Base-by-base conservation (phyloP, 495 filamentous ascomycete species). In the Aspergillus avenaceus region DNA sequence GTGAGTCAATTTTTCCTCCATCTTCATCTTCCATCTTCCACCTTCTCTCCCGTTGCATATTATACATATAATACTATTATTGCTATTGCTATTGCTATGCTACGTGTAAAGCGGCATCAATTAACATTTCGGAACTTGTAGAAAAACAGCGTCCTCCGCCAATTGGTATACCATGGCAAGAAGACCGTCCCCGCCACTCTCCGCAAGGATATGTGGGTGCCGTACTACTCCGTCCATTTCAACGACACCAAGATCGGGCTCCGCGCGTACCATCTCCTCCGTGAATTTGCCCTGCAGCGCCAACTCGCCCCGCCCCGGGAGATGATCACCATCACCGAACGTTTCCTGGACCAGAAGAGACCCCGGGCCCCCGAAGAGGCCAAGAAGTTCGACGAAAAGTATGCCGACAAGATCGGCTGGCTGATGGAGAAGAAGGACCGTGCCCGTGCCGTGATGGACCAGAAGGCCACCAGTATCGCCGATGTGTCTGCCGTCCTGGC, bases 121-220 rank as follows among this genome's bases (percentile, higher is more conserved):
- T 13, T 26, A 13, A 8, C 14, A 22, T 47, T 13, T 41, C 24
- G 23, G 3, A 31, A 28, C 24, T 8, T 25, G 4, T 53, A 89
- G 86, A 77, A 86, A 71, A 81, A 80, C 67, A 77, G 72, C 50
- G 72, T 83, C 49, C 68, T 95, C 47, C 72, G 76, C 41, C 93
- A 98, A 69, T 70, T 96, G 52, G 75, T 89, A 55, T 96, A 83
- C 76, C 84, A 90, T 43, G 93, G 91, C 74, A 96, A 96, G 71
- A 93, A 98, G 61, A 85, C 88, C 53, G 76, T 86, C 27, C 91
- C 91, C 4, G 64, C 82, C 46, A 74, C 79, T 42, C 69, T 97
- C 37, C 90, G 93, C 52, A 91, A 90, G 71, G 93, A 98, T 65
- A 81, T 91, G 67, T 98, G 93, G 93, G 69, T 68, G n/a, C 87